Evolutionary conservation across 2,329 filamentous ascomycete genomes (phyloP).

Genomic region (Beauveria scarabaeidicola): DNA sequence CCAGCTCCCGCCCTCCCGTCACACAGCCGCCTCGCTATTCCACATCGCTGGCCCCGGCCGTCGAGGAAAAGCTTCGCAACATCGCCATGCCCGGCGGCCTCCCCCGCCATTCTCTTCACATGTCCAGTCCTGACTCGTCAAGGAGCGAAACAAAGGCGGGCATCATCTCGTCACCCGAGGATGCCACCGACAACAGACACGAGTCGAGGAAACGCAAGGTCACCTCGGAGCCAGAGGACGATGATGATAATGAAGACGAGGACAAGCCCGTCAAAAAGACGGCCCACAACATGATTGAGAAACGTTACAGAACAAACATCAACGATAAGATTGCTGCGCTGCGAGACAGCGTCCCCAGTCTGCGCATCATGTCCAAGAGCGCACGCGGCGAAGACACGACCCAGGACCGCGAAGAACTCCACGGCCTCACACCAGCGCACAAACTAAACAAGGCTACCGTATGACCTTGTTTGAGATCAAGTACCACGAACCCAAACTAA

Average conservation of each 20-base stretch:
- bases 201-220: constrained; percentile 60
- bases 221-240: constrained; percentile 42
- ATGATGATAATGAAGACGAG: constrained; percentile 14
- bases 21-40: constrained; percentile 3
- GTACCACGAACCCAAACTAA: constrained; percentile 3
- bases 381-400: constrained; percentile 58
- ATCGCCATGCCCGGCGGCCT: constrained; percentile 58
- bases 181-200: constrained; percentile 35
- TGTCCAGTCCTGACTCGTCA: constrained; percentile 49
- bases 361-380: constrained; percentile 74
- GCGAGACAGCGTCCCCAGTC: constrained; percentile 82
- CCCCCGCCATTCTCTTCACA: constrained; percentile 50
- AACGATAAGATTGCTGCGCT: constrained; percentile 95
- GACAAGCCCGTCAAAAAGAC: constrained; percentile 62
- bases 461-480: constrained; percentile 16
- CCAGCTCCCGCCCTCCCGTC: not conserved
- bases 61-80: constrained; percentile 52
- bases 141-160: constrained; percentile 38
- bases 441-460: constrained; percentile 97
- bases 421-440: constrained; percentile 75
- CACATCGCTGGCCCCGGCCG: constrained; percentile 42
- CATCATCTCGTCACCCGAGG: constrained; percentile 53
- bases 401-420: constrained; percentile 65
- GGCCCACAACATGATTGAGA: constrained; percentile 97
- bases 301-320: constrained; percentile 88